Conservation (phyloP, 2,329 filamentous ascomycete species). For the Bipolaris gigantea region DNA sequence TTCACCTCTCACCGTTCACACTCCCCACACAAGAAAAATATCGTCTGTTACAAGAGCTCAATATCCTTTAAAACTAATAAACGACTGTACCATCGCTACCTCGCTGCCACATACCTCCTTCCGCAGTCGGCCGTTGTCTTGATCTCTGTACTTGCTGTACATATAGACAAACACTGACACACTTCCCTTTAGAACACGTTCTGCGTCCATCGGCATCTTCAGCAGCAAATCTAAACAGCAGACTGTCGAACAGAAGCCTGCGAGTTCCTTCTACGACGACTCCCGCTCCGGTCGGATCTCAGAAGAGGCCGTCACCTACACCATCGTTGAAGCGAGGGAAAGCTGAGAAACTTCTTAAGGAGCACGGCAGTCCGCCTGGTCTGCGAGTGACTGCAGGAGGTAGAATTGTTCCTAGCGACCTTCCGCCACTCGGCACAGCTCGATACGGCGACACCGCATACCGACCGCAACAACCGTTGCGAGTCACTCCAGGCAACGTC, state of each 20-base stretch:
- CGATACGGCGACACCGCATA: slow-evolving; percentile 38
- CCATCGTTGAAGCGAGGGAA: slow-evolving; percentile 55
- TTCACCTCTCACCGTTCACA: slow-evolving; percentile 18
- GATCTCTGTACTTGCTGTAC: neutral
- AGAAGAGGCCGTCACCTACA: slow-evolving; percentile 51
- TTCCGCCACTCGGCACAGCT: slow-evolving; percentile 36
- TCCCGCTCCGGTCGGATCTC: slow-evolving; percentile 18
- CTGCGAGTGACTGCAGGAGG: slow-evolving; percentile 56
- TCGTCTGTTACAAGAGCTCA: neutral
- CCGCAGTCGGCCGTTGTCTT: neutral
- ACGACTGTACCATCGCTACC: neutral
- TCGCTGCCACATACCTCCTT: neutral
- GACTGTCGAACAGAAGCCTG: slow-evolving; percentile 31
- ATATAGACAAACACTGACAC: slow-evolving; percentile 9
- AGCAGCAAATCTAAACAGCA: slow-evolving; percentile 37
- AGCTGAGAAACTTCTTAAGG: slow-evolving; percentile 54
- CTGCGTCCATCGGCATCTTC: slow-evolving; percentile 46
- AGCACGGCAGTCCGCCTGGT: slow-evolving; percentile 55
- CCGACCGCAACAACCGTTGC: slow-evolving; percentile 29
- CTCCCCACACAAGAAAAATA: neutral
- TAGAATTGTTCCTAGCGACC: slow-evolving; percentile 54
- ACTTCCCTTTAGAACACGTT: slow-evolving; percentile 42
- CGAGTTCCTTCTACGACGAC: slow-evolving; percentile 24
- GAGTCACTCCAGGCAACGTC: slow-evolving; percentile 23
- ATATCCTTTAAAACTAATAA: neutral